Conservation (phyloP, 495 filamentous ascomycete genomes). For the Bombardia bombarda region DNA sequence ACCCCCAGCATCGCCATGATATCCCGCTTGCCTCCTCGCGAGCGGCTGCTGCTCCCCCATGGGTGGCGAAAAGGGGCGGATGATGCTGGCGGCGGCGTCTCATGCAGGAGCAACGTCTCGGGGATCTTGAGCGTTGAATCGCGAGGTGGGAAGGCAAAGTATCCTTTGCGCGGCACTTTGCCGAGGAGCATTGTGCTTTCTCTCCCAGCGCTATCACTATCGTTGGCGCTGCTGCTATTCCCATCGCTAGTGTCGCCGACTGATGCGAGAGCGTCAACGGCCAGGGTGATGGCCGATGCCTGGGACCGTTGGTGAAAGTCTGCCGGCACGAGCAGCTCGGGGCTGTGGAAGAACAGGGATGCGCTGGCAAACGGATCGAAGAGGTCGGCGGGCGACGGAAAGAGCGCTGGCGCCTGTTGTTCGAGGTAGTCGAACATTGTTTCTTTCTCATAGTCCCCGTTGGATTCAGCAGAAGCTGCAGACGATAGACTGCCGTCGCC, state of each 20-base stretch:
- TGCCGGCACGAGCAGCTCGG: constrained; percentile 30
- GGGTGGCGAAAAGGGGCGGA: too few relatives aligned
- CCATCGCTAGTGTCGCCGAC: background rate
- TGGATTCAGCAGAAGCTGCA: too few relatives aligned
- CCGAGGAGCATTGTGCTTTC: background rate
- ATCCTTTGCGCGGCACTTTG: constrained; percentile 15
- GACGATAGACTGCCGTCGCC: background rate
- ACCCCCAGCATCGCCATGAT: too few relatives aligned
- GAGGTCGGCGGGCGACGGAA: constrained; percentile 28
- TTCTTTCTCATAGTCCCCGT: background rate
- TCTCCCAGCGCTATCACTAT: background rate
- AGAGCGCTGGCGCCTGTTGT: constrained; percentile 24
- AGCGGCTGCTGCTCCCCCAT: too few relatives aligned
- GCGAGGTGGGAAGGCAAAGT: constrained; percentile 29
- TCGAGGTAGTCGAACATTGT: constrained; percentile 19
- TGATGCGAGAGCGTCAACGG: constrained; percentile 3
- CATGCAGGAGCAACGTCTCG: constrained; percentile 26
- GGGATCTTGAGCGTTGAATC: constrained; percentile 29
- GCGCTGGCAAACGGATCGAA: constrained; percentile 49
- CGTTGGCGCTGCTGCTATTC: background rate
- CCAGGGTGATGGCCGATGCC: constrained; percentile 1
- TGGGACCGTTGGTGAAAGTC: constrained; percentile 21
- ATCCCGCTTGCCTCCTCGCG: background rate
- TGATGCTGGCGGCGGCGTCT: constrained; percentile 6
- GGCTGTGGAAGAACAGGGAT: constrained; percentile 43